Evolutionary conservation across 1,284 basidiomycete genomes (phyloP), one percentile per base, ranked within the genome.

Genomic region (Tilletia setariae): DNA sequence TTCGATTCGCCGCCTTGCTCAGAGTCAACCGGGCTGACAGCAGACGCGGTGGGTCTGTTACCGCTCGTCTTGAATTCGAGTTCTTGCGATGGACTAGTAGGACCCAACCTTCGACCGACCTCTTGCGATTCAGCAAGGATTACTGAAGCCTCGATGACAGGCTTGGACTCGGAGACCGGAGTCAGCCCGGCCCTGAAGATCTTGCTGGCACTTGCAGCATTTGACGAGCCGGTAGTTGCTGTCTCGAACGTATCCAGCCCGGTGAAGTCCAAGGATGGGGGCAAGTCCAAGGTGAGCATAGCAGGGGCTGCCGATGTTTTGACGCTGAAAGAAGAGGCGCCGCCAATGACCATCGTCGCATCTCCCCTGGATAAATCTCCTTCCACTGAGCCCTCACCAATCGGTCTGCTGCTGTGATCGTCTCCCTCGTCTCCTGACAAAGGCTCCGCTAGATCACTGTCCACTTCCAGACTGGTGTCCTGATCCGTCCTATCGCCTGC

Each of bases 91-190:
- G 72, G 76, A 56, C 76, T 76, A 15, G 70, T 73, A 0, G 76
- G 74, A n/a, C 70, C 70, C 32, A 40, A 43, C 35, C 35, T 40
- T 67, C 68, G 28, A 66, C 70, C 1, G 51, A 66, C 21, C 66
- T 67, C 1, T 68, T 72, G 8, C 49, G 15, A 8, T 65, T 67
- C 21, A 68, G 53, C 9, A 67, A 51, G 11, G 73, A 71, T 21
- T 67, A 67, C 40, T 66, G 72, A 69, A 23, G 76, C 72, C 47
- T 74, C 71, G 7, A 74, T 79, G 16, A 83, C 76, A 0, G 85
- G 80, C 66, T 79, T 81, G 4, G 83, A 79, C 13, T 84, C 83
- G 0, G 74, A 67, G 1, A 79, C 72, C 4, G 69, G 65, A 16
- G 77, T 53, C 15, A 79, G 63, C 13, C 69, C 66, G 13, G 68